Conservation (phyloP, 176 grass and related monocot genomes). For the Secale cereale region DNA sequence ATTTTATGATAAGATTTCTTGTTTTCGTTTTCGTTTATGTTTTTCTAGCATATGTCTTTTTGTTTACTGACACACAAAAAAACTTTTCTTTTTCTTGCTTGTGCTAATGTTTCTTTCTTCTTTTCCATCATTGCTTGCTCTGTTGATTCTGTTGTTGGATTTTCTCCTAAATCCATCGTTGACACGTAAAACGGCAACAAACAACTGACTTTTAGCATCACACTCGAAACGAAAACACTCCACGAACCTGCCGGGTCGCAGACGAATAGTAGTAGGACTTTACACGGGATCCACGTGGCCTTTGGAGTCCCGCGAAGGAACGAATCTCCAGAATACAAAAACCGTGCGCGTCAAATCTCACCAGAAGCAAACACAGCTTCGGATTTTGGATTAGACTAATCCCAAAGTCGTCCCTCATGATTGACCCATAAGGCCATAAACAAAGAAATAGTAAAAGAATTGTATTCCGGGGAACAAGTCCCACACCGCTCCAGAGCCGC, state of each 20-base stretch:
- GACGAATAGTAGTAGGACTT: neutral
- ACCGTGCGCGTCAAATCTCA: neutral
- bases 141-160: no score
- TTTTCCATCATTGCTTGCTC: no score
- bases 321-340: neutral
- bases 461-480: neutral
- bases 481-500: neutral
- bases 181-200: no score
- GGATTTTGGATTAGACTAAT: neutral
- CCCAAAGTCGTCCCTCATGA: constrained; percentile 30
- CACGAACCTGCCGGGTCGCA: neutral
- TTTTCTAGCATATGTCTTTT: no score
- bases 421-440: neutral
- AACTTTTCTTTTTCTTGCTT: no score
- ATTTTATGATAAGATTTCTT: no score
- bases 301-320: neutral
- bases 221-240: no score
- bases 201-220: no score
- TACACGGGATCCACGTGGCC: constrained; percentile 17
- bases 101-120: no score
- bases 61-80: no score
- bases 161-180: no score
- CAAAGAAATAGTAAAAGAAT: neutral
- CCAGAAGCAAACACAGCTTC: neutral
- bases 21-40: no score